These are phyloP conservation scores for Leccinum olivaceopallidum DNA, from an alignment of 768 basidiomycete species.

Conservation along the genomic window DNA sequence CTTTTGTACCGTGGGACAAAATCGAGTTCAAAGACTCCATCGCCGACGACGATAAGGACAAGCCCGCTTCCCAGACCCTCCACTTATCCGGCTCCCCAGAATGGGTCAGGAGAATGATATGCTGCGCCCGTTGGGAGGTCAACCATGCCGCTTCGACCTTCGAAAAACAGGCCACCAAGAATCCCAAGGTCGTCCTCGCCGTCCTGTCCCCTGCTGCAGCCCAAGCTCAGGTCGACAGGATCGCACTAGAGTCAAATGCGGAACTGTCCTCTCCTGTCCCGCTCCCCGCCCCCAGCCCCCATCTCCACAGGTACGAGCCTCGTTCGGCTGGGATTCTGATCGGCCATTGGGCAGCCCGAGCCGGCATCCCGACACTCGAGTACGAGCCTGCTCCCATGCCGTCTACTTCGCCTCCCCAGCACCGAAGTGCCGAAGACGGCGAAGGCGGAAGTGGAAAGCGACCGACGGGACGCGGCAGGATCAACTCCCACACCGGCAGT, in stretches of 20 bases:
- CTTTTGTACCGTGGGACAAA: slow-evolving; percentile 79
- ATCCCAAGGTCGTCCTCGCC: slow-evolving; percentile 63
- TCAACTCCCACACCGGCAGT: slow-evolving; percentile 24
- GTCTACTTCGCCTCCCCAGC: slow-evolving; percentile 18
- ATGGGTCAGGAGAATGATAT: slow-evolving; percentile 84
- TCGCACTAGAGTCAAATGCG: slow-evolving; percentile 14
- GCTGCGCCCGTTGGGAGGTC: slow-evolving; percentile 77
- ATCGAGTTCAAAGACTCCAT: slow-evolving; percentile 52
- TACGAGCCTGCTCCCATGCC: slow-evolving; percentile 39
- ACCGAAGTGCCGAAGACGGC: slow-evolving; percentile 33
- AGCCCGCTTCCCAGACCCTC: slow-evolving; percentile 23
- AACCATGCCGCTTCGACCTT: slow-evolving; percentile 46
- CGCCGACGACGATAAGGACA: slow-evolving; percentile 26
- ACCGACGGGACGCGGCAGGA: slow-evolving; percentile 28
- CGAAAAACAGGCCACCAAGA: slow-evolving; percentile 20
- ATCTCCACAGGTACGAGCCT: slow-evolving; percentile 59
- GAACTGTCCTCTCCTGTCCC: slow-evolving; percentile 56
- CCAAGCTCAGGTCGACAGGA: slow-evolving; percentile 29
- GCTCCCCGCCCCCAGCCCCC: slow-evolving; percentile 58
- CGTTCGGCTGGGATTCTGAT: slow-evolving; percentile 66
- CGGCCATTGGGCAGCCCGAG: slow-evolving; percentile 64
- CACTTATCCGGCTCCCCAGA: slow-evolving; percentile 57
- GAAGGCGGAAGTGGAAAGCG: slow-evolving; percentile 34
- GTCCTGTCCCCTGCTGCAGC: slow-evolving; percentile 40
- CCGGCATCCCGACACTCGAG: slow-evolving; percentile 57